Evolutionary conservation across 305 asterid genomes (phyloP).

Genomic region (Andrographis paniculata): DNA sequence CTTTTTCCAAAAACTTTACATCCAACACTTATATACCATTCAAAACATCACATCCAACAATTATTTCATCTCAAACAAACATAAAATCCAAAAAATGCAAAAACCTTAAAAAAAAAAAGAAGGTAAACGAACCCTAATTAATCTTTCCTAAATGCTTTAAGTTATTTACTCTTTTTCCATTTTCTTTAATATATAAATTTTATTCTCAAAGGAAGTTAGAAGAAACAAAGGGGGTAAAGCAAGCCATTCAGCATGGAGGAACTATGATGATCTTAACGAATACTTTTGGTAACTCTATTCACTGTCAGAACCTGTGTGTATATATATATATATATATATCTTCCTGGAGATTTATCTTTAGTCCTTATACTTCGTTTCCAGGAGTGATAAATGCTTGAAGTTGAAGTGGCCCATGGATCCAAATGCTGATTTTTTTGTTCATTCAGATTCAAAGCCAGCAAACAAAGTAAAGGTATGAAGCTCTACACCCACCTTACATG

Average conservation of each 20-base stretch:
- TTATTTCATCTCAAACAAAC: too few relatives aligned
- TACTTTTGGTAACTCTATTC: constrained; percentile 76
- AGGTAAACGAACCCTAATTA: too few relatives aligned
- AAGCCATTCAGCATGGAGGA: constrained; percentile 97
- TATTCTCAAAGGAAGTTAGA: constrained; percentile 73
- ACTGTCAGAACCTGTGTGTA: constrained; percentile 16
- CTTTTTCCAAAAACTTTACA: too few relatives aligned
- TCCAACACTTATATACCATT: too few relatives aligned
- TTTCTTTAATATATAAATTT: constrained; percentile 27
- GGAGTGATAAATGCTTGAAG: constrained; percentile 76
- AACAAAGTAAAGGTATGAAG: constrained; percentile 49
- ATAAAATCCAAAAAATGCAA: too few relatives aligned
- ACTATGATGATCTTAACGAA: constrained; percentile 94
- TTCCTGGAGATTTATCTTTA: constrained; percentile 14
- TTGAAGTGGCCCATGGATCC: constrained; percentile 90
- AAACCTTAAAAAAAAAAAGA: too few relatives aligned
- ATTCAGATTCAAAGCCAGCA: constrained; percentile 43
- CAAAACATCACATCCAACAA: too few relatives aligned
- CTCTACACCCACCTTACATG: constrained; percentile 13
- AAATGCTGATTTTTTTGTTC: constrained; percentile 74
- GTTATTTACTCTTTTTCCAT: too few relatives aligned
- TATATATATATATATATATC: constrained; percentile 8
- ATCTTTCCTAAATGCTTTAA: too few relatives aligned
- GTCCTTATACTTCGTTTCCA: constrained; percentile 24
- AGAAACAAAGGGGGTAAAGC: constrained; percentile 84